Evolutionary conservation across 2,329 filamentous ascomycete species (phyloP), one percentile per base, ranked within the genome.

Genomic region (Beauveria asiatica): DNA sequence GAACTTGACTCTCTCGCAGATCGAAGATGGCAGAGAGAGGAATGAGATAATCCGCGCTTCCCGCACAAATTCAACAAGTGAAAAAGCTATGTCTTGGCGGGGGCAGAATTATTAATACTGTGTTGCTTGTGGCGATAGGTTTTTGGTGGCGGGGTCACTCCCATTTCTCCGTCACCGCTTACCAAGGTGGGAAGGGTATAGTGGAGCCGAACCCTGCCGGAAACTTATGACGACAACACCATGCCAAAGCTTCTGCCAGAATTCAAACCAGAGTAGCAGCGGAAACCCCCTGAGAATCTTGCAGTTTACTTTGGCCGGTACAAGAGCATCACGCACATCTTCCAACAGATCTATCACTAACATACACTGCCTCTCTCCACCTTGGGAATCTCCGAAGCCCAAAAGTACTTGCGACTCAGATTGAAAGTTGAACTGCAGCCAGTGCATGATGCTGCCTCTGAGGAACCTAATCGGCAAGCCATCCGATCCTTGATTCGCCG

Each of bases 81-180:
- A 42, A 56, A 58, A 59, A 56, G 56, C 33, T 42, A 25, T 16
- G 21, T 25, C 17, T 23, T 9, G 44, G 55, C 60, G 54, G 60
- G 33, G 53, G 53, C 54, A 62, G 44, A 62, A 64, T 67, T 64
- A 65, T 64, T 65, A 64, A 66, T 67, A 62, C 60, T 64, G 61
- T 16, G 23, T 21, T 16, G 53, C 19, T 19, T 62, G 61, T 63
- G 62, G 59, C 58, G 61, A 59, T 62, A 67, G 67, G 63, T 49
- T 52, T 64, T 67, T 65, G 63, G 67, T 65, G 66, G 67, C 64
- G 64, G 66, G 66, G 60, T 60, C 45, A 54, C 23, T 55, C 25
- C 23, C 37, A 50, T 42, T 9, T 13, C 7, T n/a, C 11, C 9
- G 33, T 60, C 52, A 60, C 58, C 58, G 58, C 58, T 60, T 60